Base-by-base conservation (phyloP, 129 eudicot genomes). In the Ambrosia trifida region DNA sequence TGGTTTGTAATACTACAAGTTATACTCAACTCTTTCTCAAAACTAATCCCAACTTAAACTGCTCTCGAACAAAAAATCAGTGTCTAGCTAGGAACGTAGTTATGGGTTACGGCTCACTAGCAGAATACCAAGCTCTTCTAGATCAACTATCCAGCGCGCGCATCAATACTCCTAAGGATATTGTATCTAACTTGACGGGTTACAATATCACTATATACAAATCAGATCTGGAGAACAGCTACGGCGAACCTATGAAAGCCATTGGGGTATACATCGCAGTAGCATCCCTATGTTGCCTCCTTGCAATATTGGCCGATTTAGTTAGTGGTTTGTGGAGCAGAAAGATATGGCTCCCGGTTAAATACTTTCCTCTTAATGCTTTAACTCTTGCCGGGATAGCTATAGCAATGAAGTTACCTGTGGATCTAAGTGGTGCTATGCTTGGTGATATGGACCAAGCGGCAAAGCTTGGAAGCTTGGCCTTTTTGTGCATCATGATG, bases 351-450 rank as follows among this genome's bases (percentile, higher is more conserved):
- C 11, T 59, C 11, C 65, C 41, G 0, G 30, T 40, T 13, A 59
- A 59, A 12, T 59, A 31, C 40, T 59, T 59, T 38, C 30, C 18
- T 31, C 3, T 59, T 11, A 59, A 59, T 59, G 17, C 40, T 0
- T 36, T 38, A 28, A 28, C 18, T 4, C 65, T 59, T 2, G 1
- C 65, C 2, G 41, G 30, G 40, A 59, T 59, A 59, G 14, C 43
- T 11, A 40, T 59, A 11, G 43, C 65, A 9, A 59, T 59, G 65
- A 59, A 59, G 65, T 31, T 59, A 33, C 65, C 65, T 9, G 38
- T 59, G 18, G 41, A 59, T 59, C 38, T 59, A 11, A 59, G 18
- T 59, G 6, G 41, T 31, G 2, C 40, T 1, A 28, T 59, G 65
- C 65, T 38, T 11, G 65, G 65, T 59, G 20, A 28, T 59, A 38